Conservation (phyloP, 2,329 filamentous ascomycete species). For the Helotiales sp. region DNA sequence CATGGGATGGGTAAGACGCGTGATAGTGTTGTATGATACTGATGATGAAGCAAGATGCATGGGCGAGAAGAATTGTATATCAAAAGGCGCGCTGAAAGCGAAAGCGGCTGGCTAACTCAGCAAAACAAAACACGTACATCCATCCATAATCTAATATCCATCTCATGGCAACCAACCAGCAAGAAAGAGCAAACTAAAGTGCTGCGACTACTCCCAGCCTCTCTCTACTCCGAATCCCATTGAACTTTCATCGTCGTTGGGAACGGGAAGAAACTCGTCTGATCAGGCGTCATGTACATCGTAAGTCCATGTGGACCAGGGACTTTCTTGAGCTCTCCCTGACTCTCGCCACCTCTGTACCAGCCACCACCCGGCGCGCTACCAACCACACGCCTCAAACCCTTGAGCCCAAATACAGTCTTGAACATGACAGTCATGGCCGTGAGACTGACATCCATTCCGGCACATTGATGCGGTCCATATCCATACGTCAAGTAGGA, state of each 20-base stretch:
- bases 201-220: too few relatives aligned
- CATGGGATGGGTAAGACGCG: too few relatives aligned
- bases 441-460: conserved; percentile 62
- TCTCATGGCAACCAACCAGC: not conserved
- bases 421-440: conserved; percentile 57
- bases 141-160: not conserved
- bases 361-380: conserved; percentile 22
- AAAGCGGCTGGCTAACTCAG: not conserved
- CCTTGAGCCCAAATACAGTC: conserved; percentile 35
- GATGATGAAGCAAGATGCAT: too few relatives aligned
- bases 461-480: conserved; percentile 67
- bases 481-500: conserved; percentile 68
- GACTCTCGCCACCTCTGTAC: conserved; percentile 43
- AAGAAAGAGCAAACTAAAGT: not conserved
- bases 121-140: not conserved
- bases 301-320: conserved; percentile 19
- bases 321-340: conserved; percentile 36
- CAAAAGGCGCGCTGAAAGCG: not conserved
- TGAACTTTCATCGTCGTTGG: conserved; percentile 44
- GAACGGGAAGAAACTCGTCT: conserved; percentile 60
- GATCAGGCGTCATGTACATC: conserved; percentile 70
- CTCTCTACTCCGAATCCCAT: conserved; percentile 36
- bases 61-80: too few relatives aligned
- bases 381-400: conserved; percentile 32
- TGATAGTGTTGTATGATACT: too few relatives aligned